Conservation (phyloP, 2,329 filamentous ascomycete genomes). For the Pezicula rhizophila region DNA sequence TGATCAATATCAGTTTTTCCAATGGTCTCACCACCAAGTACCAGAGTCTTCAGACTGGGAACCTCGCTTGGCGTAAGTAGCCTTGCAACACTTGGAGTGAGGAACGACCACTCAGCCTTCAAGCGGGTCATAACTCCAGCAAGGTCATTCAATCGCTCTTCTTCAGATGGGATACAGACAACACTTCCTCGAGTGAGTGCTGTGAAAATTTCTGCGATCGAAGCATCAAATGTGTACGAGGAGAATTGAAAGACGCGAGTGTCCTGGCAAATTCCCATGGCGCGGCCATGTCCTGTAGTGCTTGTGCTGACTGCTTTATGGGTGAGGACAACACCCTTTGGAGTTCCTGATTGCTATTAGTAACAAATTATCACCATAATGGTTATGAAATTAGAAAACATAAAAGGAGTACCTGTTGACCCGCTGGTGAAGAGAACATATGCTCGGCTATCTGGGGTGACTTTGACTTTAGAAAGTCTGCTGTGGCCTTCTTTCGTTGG, state of each 20-base stretch:
- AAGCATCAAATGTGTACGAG: slow-evolving; percentile 2
- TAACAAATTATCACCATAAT: too few species aligned
- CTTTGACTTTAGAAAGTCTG: background rate
- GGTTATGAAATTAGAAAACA: too few species aligned
- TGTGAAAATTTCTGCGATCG: slow-evolving; percentile 3
- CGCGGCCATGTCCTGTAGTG: background rate
- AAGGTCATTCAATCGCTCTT: slow-evolving; percentile 6
- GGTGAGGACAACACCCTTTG: background rate
- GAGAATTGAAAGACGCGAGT: background rate
- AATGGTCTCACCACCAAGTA: slow-evolving; percentile 50
- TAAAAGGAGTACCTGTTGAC: background rate
- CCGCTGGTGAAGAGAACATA: slow-evolving; percentile 3
- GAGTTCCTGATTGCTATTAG: background rate
- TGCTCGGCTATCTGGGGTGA: background rate
- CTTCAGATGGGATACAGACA: slow-evolving; percentile 5
- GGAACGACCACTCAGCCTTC: slow-evolving; percentile 1
- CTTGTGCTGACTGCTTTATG: background rate
- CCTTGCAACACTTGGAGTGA: slow-evolving; percentile 6
- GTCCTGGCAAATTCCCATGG: background rate
- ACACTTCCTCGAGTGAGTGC: slow-evolving; percentile 5
- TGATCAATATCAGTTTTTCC: background rate
- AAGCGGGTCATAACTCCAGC: slow-evolving; percentile 1
- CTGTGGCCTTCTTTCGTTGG: background rate
- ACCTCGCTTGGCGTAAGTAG: background rate
- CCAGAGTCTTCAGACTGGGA: background rate